These are phyloP conservation scores for Parachaetomium inaequale DNA, from an alignment of 495 filamentous ascomycete species.

Conservation along the genomic window DNA sequence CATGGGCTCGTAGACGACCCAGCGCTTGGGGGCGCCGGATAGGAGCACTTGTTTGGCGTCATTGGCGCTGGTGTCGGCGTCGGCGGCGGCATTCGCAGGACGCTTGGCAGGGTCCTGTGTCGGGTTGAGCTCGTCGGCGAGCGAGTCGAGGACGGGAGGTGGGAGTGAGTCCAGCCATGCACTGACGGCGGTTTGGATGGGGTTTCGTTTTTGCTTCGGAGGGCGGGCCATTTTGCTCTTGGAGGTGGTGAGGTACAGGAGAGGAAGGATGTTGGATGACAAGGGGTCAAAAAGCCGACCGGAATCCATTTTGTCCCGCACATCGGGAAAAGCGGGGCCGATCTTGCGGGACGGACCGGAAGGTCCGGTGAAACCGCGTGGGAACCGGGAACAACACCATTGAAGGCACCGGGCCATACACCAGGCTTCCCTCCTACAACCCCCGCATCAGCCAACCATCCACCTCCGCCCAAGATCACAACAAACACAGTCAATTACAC, in stretches of 20 bases:
- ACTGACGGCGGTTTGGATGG: slow-evolving; percentile 30
- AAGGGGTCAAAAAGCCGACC: neutral
- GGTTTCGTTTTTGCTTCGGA: slow-evolving; percentile 25
- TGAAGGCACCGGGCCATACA: too few relatives aligned
- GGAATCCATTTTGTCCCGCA: neutral
- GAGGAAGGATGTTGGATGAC: neutral
- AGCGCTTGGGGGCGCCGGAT: slow-evolving; percentile 55
- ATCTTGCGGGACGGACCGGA: too few relatives aligned
- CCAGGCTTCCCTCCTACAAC: too few relatives aligned
- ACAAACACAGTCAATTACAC: too few relatives aligned
- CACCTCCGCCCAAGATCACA: too few relatives aligned
- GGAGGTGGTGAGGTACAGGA: neutral
- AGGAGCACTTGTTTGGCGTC: slow-evolving; percentile 27
- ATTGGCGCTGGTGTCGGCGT: neutral
- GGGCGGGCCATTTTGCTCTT: slow-evolving; percentile 12
- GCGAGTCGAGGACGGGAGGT: neutral
- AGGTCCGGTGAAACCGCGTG: too few relatives aligned
- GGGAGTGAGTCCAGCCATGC: slow-evolving; percentile 30
- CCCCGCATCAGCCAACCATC: too few relatives aligned
- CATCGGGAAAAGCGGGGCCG: neutral
- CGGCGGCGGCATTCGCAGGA: too few relatives aligned
- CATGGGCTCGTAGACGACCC: slow-evolving; percentile 67
- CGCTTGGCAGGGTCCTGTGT: too few relatives aligned
- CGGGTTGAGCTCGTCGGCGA: too few relatives aligned
- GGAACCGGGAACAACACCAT: too few relatives aligned